Conservation (phyloP, 495 filamentous ascomycete species). For the Amphirosellinia nigrospora region DNA sequence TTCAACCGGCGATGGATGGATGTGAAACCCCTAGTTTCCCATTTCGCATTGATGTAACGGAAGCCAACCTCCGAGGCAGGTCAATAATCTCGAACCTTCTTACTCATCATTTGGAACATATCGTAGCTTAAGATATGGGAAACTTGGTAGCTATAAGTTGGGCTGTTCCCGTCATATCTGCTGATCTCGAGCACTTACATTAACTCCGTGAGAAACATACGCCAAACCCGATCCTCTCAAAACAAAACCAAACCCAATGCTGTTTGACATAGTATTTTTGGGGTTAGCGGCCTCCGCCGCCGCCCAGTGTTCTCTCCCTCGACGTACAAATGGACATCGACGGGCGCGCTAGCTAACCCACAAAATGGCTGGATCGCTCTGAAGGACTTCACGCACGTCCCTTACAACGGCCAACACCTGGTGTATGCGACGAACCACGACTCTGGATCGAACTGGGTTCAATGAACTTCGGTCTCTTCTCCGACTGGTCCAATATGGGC, state of each 20-base stretch:
- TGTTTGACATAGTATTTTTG: slow-evolving; percentile 28
- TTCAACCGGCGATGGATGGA: not conserved
- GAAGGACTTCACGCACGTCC: slow-evolving; percentile 63
- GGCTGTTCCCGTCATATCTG: not conserved
- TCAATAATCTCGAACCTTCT: too few relatives aligned
- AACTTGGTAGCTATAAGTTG: not conserved
- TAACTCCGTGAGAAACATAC: not conserved
- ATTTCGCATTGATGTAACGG: not conserved
- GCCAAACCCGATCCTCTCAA: slow-evolving; percentile 25
- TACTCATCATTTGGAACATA: not conserved
- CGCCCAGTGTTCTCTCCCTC: slow-evolving; percentile 57
- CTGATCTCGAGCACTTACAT: not conserved
- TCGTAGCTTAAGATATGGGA: not conserved
- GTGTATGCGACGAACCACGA: slow-evolving; percentile 59
- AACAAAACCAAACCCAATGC: slow-evolving; percentile 4
- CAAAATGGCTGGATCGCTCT: slow-evolving; percentile 59
- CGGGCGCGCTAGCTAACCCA: slow-evolving; percentile 53
- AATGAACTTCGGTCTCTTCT: slow-evolving; percentile 63
- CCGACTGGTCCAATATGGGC: slow-evolving; percentile 61
- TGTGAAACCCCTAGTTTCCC: not conserved
- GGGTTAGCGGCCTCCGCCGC: slow-evolving; percentile 29
- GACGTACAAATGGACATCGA: slow-evolving; percentile 62
- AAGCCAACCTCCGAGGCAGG: not conserved
- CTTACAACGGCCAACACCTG: slow-evolving; percentile 60
- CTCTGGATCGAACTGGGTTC: slow-evolving; percentile 52